Evolutionary conservation across 495 filamentous ascomycete genomes (phyloP).

Genomic region (Trichoderma parareesei): DNA sequence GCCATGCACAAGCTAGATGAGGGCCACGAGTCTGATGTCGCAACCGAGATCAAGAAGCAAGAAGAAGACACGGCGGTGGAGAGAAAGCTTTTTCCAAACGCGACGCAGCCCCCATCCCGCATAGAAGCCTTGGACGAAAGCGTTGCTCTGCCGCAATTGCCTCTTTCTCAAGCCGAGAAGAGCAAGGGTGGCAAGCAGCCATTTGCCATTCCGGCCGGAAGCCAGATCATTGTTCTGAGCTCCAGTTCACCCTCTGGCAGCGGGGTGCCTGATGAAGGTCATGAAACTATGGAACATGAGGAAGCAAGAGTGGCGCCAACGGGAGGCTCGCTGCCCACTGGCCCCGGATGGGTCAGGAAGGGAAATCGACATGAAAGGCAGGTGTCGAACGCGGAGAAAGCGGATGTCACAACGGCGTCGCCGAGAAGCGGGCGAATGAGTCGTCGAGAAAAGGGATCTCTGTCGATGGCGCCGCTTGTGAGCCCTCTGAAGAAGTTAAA

Average conservation of each 20-base stretch:
- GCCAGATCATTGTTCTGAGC: conserved; percentile 32
- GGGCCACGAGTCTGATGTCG: conserved; percentile 15
- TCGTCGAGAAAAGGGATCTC: not conserved
- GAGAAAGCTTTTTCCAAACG: conserved; percentile 11
- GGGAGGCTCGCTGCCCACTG: conserved; percentile 20
- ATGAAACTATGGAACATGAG: conserved; percentile 7
- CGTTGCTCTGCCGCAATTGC: not conserved
- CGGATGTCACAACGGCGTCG: conserved; percentile 20
- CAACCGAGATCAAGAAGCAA: conserved; percentile 6
- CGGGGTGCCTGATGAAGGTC: conserved; percentile 28
- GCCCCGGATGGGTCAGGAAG: conserved; percentile 33
- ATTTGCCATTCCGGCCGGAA: conserved; percentile 28
- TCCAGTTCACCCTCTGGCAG: conserved; percentile 32
- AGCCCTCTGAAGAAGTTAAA: not conserved
- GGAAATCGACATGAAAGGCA: conserved; percentile 14
- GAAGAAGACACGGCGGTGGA: not conserved
- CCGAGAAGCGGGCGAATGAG: conserved; percentile 16
- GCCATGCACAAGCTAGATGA: conserved; percentile 28
- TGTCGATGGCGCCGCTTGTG: conserved; percentile 12
- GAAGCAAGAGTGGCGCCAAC: not conserved
- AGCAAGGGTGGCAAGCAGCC: not conserved
- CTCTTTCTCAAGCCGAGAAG: not conserved
- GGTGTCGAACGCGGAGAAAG: not conserved
- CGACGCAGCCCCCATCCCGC: conserved; percentile 5
- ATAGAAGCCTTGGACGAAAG: not conserved